These are phyloP conservation scores for Tricholomella constricta DNA, from an alignment of 768 basidiomycete genomes.

Conservation along the genomic window DNA sequence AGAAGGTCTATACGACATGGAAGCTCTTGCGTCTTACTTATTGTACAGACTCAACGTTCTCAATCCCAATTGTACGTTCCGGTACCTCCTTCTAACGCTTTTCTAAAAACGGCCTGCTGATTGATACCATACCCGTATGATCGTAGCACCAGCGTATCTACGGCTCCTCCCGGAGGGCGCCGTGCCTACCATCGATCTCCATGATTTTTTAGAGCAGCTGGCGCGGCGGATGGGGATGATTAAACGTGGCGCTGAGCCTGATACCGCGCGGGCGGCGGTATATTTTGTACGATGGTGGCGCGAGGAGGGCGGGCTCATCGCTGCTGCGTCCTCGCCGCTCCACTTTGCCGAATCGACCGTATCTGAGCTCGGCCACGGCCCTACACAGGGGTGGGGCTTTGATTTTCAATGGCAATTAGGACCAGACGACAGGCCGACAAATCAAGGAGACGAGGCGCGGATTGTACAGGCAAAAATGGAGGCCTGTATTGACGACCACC, in stretches of 20 bases:
- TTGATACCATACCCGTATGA: conserved; percentile 1
- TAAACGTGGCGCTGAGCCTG: conserved; percentile 69
- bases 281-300: conserved; percentile 93
- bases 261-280: conserved; percentile 69
- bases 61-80: conserved; percentile 64
- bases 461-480: conserved; percentile 71
- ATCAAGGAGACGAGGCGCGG: conserved; percentile 24
- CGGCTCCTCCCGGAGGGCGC: conserved; percentile 56
- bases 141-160: conserved; percentile 70
- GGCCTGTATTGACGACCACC: conserved; percentile 59
- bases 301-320: conserved; percentile 62
- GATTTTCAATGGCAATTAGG: conserved; percentile 72
- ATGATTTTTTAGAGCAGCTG: conserved; percentile 68
- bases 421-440: conserved; percentile 27
- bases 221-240: conserved; percentile 83
- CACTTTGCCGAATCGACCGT: conserved; percentile 12
- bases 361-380: conserved; percentile 5
- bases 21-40: conserved; percentile 84
- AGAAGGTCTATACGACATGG: conserved; percentile 85
- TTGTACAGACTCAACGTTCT: conserved; percentile 82
- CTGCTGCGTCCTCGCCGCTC: conserved; percentile 50
- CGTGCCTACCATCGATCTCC: conserved; percentile 59
- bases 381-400: conserved; percentile 77
- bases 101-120: conserved; percentile 5
- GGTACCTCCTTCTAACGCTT: conserved; percentile 13